Percentiles rank a stretch among this genome's conserved stretches.
phyloP scores from a whole-genome alignment of 2,329 filamentous ascomycete species.

The Fusarium agapanthi region DNA sequence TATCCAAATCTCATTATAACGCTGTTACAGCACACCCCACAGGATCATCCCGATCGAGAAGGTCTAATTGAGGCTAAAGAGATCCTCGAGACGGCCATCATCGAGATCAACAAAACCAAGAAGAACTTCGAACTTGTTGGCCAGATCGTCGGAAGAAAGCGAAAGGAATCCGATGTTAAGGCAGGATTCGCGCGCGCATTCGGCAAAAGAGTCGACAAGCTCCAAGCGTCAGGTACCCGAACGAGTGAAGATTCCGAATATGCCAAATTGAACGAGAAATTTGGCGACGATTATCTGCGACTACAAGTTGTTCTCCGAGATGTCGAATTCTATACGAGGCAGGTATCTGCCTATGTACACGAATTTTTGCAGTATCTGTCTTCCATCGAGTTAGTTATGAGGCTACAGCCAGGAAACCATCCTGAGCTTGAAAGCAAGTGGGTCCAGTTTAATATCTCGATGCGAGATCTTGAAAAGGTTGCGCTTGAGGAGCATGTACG shows the following conservation, averaged over 20 bases:
- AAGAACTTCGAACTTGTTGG: slow-evolving; percentile 93
- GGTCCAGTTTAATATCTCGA: slow-evolving; percentile 87
- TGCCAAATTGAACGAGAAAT: slow-evolving; percentile 81
- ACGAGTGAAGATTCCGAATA: slow-evolving; percentile 84
- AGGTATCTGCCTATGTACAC: slow-evolving; percentile 80
- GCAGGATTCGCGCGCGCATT: slow-evolving; percentile 89
- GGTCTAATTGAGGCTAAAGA: slow-evolving; percentile 65
- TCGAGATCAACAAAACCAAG: slow-evolving; percentile 94
- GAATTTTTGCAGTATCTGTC: slow-evolving; percentile 83
- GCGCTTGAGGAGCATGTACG: slow-evolving; percentile 86
- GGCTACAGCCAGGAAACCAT: slow-evolving; percentile 73
- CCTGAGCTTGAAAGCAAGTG: slow-evolving; percentile 93
- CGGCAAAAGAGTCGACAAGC: slow-evolving; percentile 86
- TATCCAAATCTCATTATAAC: slow-evolving; percentile 88
- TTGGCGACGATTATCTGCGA: slow-evolving; percentile 90
- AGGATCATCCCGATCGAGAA: slow-evolving; percentile 83
- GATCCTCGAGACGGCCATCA: slow-evolving; percentile 71
- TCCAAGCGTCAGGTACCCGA: slow-evolving; percentile 69
- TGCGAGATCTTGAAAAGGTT: slow-evolving; percentile 84
- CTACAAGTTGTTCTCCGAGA: slow-evolving; percentile 92
- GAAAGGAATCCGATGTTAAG: slow-evolving; percentile 88
- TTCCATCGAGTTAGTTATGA: slow-evolving; percentile 85
- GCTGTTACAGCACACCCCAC: slow-evolving; percentile 79
- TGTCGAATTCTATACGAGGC: slow-evolving; percentile 90
- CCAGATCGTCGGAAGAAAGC: slow-evolving; percentile 84